These are phyloP conservation scores for Volvox africanus DNA, from an alignment of 139 green algal species.

Conservation along the genomic window DNA sequence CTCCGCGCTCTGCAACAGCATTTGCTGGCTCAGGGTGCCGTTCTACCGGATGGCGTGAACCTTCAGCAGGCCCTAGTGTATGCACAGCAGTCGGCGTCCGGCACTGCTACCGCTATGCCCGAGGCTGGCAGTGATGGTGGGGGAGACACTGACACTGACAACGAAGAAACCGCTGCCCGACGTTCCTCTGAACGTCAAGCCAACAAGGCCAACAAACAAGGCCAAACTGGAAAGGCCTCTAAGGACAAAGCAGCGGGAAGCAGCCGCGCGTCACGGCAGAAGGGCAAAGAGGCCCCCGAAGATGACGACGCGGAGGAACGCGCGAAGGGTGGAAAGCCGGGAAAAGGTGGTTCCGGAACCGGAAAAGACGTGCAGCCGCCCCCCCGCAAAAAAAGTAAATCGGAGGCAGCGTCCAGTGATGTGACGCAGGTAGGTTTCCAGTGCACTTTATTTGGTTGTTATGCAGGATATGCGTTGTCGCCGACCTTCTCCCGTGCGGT, in stretches of 20 bases:
- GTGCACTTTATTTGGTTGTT: too few species aligned
- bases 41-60: constrained; percentile 27
- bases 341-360: neutral
- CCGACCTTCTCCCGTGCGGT: too few species aligned
- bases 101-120: neutral
- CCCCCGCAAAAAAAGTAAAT: neutral
- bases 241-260: constrained; percentile 20
- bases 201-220: neutral
- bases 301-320: constrained; percentile 17
- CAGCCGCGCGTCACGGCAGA: neutral
- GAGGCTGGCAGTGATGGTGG: constrained; percentile 17
- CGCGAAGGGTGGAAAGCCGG: neutral
- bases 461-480: too few species aligned
- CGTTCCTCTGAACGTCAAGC: neutral
- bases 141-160: neutral
- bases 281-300: constrained; percentile 7
- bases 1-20: constrained; percentile 18
- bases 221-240: neutral
- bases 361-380: constrained; percentile 1
- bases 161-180: constrained; percentile 5
- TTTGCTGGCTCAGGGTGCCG: constrained; percentile 9
- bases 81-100: neutral
- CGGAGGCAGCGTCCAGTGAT: neutral
- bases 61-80: constrained; percentile 20
- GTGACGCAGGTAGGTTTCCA: neutral